Conservation (phyloP, 2,329 filamentous ascomycete species). For the Chrysoporthe deuterocubensis region DNA sequence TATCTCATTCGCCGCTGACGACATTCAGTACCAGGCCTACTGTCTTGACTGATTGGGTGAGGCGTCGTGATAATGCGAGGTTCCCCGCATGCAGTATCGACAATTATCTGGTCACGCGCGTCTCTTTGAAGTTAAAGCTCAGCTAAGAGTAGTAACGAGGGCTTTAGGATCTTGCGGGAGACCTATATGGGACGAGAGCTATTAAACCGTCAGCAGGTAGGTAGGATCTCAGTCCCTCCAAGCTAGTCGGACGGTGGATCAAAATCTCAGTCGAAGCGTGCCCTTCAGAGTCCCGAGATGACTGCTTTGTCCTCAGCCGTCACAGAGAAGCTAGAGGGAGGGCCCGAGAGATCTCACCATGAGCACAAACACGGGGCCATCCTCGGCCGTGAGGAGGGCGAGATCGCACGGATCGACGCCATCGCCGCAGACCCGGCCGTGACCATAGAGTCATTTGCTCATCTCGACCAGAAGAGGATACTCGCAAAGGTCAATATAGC, state of each 20-base stretch:
- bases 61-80: neutral
- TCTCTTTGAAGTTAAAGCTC: neutral
- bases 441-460: constrained; percentile 35
- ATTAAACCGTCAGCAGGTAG: neutral
- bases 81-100: neutral
- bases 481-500: constrained; percentile 36
- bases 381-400: constrained; percentile 8
- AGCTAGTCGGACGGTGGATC: no score
- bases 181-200: neutral
- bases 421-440: constrained; percentile 24
- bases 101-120: neutral
- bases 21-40: neutral
- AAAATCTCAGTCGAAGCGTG: no score
- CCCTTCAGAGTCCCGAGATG: neutral
- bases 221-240: no score
- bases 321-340: neutral
- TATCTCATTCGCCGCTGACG: neutral
- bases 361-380: neutral
- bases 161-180: neutral
- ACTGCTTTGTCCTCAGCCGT: neutral
- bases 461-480: constrained; percentile 61
- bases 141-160: neutral
- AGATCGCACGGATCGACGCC: constrained; percentile 28
- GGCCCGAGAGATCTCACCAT: neutral
- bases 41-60: neutral